phyloP scores from a whole-genome alignment of 1,284 basidiomycete species.

The Ustilago loliicola region DNA sequence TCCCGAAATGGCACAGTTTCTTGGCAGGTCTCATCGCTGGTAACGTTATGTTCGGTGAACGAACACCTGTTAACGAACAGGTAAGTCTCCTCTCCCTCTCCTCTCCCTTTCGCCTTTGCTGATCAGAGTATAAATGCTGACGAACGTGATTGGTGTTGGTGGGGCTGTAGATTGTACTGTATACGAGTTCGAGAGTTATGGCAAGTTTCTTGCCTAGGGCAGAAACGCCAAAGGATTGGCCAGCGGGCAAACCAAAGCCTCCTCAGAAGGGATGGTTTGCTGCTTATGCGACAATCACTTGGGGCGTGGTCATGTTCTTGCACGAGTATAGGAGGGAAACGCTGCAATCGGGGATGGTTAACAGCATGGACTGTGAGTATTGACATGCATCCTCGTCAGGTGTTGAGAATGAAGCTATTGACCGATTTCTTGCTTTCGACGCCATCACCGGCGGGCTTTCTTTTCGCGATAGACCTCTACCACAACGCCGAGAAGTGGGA shows the following conservation, averaged over 20 bases:
- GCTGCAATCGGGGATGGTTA: conserved; percentile 89
- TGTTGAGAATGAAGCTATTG: not conserved
- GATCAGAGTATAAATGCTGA: not conserved
- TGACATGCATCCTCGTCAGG: not conserved
- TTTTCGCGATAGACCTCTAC: conserved; percentile 60
- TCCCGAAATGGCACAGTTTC: conserved; percentile 81
- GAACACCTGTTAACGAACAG: conserved; percentile 97
- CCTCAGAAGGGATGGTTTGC: conserved; percentile 82
- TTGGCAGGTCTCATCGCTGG: conserved; percentile 92
- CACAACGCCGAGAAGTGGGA: conserved; percentile 69
- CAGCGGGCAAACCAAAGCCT: conserved; percentile 64
- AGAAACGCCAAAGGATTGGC: conserved; percentile 58
- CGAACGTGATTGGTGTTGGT: not conserved
- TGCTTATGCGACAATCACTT: conserved; percentile 87
- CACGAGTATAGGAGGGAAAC: conserved; percentile 87
- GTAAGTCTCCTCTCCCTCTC: not conserved
- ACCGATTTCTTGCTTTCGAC: not conserved
- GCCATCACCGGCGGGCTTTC: not conserved
- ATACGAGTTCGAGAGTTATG: conserved; percentile 72
- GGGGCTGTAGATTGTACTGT: conserved; percentile 83
- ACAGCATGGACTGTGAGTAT: conserved; percentile 72
- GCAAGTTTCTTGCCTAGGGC: conserved; percentile 66
- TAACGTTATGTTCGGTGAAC: conserved; percentile 91
- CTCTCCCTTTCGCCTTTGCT: no score
- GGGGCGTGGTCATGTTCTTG: conserved; percentile 98